These are phyloP conservation scores for Eutypella sp. DNA, from an alignment of 2,329 filamentous ascomycete genomes.

Conservation along the genomic window DNA sequence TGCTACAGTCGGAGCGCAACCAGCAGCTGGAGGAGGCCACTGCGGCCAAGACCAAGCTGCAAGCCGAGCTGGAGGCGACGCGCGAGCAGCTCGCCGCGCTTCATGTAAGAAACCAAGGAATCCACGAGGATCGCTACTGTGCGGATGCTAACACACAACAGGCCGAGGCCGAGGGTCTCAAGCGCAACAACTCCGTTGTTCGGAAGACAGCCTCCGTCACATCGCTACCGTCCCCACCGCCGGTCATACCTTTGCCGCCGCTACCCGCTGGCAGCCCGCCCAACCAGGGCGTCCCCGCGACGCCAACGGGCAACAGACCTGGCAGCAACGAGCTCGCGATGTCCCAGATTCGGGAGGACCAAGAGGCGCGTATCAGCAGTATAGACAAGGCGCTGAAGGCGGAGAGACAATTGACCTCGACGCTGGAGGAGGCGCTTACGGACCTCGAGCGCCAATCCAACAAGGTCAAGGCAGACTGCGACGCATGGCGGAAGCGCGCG, in stretches of 20 bases:
- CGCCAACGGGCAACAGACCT: constrained; percentile 59
- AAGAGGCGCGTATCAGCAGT: constrained; percentile 88
- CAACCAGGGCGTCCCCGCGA: constrained; percentile 40
- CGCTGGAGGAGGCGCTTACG: constrained; percentile 89
- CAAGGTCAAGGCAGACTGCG: constrained; percentile 85
- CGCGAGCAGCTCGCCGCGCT: constrained; percentile 68
- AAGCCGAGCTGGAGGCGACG: constrained; percentile 63
- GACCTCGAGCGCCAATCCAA: constrained; percentile 90
- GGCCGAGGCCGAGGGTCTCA: constrained; percentile 34
- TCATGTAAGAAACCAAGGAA: constrained; percentile 57
- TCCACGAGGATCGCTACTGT: too few species aligned
- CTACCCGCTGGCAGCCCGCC: constrained; percentile 60
- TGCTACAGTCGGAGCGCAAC: constrained; percentile 69
- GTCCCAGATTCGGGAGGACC: constrained; percentile 84
- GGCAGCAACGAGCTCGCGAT: constrained; percentile 74
- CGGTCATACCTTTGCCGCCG: constrained; percentile 91
- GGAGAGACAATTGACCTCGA: constrained; percentile 93
- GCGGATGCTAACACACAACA: constrained; percentile 28
- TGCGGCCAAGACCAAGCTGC: constrained; percentile 54
- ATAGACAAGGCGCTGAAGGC: constrained; percentile 96
- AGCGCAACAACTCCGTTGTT: constrained; percentile 56
- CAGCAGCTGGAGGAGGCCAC: constrained; percentile 76
- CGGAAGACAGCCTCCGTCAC: constrained; percentile 80
- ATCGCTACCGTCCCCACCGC: constrained; percentile 87
- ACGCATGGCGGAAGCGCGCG: constrained; percentile 85